Conservation (phyloP, 768 basidiomycete genomes). For the Dioszegia crocea region DNA sequence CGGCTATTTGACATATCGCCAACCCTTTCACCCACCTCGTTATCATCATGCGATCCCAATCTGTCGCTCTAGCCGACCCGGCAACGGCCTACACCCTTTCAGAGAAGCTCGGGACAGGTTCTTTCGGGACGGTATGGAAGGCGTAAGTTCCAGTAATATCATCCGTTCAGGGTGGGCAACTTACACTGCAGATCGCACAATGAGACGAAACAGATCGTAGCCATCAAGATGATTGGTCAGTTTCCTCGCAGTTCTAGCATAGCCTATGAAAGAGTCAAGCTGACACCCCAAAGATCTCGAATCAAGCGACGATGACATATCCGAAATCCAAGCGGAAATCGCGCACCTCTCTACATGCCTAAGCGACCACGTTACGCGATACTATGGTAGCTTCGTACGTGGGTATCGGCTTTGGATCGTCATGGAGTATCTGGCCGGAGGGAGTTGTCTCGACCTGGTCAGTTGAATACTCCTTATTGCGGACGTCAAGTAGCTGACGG, state of each 20-base stretch:
- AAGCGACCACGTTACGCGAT: conserved; percentile 91
- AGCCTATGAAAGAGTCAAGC: neutral
- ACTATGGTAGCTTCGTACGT: conserved; percentile 94
- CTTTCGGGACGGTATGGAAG: conserved; percentile 96
- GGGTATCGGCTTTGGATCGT: conserved; percentile 98
- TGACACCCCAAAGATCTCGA: conserved; percentile 67
- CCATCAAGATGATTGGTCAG: conserved; percentile 95
- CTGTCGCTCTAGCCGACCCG: conserved; percentile 56
- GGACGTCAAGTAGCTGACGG: conserved; percentile 3
- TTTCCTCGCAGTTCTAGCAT: conserved; percentile 1
- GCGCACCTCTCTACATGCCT: conserved; percentile 92
- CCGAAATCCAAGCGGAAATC: conserved; percentile 98
- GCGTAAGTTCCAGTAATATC: conserved; percentile 53
- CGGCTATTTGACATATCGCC: too few species aligned
- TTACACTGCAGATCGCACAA: conserved; percentile 63
- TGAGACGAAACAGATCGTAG: conserved; percentile 88
- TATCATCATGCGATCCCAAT: conserved; percentile 4
- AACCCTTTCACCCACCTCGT: too few species aligned
- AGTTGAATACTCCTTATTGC: conserved; percentile 10
- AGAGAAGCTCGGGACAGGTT: conserved; percentile 95
- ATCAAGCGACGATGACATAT: conserved; percentile 96
- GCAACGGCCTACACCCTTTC: conserved; percentile 85
- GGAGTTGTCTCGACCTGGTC: conserved; percentile 89
- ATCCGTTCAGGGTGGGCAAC: neutral
- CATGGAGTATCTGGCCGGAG: conserved; percentile 98